These are phyloP conservation scores for Tolypocladium ovalisporum DNA, from an alignment of 2,329 filamentous ascomycete species.

Conservation along the genomic window DNA sequence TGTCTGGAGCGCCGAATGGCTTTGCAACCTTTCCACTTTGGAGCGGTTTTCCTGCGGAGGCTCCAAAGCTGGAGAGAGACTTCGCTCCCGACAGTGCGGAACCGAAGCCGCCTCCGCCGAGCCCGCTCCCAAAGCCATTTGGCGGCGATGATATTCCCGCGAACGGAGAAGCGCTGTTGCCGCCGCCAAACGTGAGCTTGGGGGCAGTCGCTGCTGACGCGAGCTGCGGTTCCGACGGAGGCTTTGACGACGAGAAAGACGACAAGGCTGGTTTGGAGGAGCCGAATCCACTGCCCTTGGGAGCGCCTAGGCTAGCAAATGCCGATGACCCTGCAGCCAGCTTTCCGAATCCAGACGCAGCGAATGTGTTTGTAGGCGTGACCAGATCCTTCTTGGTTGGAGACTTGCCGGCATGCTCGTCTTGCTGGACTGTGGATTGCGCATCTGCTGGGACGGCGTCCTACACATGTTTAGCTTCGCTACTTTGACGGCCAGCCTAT, in stretches of 20 bases:
- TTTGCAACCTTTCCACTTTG: conserved; percentile 52
- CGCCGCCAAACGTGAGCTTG: conserved; percentile 38
- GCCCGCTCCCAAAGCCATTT: conserved; percentile 37
- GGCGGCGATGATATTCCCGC: conserved; percentile 27
- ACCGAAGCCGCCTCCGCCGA: conserved; percentile 24
- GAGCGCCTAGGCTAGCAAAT: conserved; percentile 45
- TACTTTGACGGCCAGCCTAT: not conserved
- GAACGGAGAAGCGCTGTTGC: conserved; percentile 34
- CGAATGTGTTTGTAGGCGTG: conserved; percentile 53
- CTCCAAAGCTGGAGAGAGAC: conserved; percentile 57
- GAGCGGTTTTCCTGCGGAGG: conserved; percentile 37
- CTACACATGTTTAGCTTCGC: not conserved
- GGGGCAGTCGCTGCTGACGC: conserved; percentile 21
- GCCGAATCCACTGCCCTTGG: conserved; percentile 39
- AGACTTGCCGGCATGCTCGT: conserved; percentile 11
- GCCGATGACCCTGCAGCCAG: conserved; percentile 54
- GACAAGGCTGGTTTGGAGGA: conserved; percentile 23
- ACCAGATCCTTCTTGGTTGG: conserved; percentile 14
- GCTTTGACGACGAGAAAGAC: conserved; percentile 16
- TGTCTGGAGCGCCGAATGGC: conserved; percentile 68
- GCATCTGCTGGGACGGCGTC: not conserved
- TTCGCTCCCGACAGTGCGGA: conserved; percentile 28
- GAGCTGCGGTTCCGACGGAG: conserved; percentile 5
- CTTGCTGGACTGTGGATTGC: conserved; percentile 10
- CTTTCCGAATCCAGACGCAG: conserved; percentile 56